These are phyloP conservation scores for Salix arbutifolia DNA, from an alignment of 345 rosid genomes.

Conservation along the genomic window DNA sequence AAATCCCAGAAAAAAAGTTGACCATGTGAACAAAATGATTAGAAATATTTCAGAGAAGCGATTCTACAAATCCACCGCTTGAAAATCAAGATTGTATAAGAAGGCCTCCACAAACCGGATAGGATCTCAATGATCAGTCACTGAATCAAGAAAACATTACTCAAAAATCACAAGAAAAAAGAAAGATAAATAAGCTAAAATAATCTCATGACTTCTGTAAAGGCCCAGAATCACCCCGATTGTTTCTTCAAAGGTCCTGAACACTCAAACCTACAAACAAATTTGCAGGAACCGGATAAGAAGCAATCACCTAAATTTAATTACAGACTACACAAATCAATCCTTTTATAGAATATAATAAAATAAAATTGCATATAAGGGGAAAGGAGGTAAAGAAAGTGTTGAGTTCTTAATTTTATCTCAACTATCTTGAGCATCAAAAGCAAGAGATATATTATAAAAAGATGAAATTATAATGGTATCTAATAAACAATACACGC, in stretches of 20 bases:
- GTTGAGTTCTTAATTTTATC: background rate
- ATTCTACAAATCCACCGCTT: background rate
- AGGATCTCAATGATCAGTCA: background rate
- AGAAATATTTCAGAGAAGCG: background rate
- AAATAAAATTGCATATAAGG: background rate
- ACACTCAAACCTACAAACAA: constrained; percentile 21
- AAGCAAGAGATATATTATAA: background rate
- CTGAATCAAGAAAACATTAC: background rate
- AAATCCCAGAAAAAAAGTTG: background rate
- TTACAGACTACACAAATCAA: background rate
- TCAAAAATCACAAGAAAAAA: background rate
- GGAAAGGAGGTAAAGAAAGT: background rate
- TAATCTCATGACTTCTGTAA: background rate
- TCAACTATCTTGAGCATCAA: background rate
- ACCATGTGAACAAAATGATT: background rate
- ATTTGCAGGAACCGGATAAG: background rate
- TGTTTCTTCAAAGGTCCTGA: constrained; percentile 24
- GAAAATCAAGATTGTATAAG: too few species aligned
- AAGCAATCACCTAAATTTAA: background rate
- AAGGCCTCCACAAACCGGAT: background rate
- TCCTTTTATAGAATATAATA: background rate
- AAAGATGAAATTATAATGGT: background rate
- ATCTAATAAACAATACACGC: background rate
- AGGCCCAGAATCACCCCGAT: background rate
- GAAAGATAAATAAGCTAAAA: background rate